Base-by-base conservation (phyloP, 2,329 filamentous ascomycete genomes). In the Penicillium aurantiogriseum region DNA sequence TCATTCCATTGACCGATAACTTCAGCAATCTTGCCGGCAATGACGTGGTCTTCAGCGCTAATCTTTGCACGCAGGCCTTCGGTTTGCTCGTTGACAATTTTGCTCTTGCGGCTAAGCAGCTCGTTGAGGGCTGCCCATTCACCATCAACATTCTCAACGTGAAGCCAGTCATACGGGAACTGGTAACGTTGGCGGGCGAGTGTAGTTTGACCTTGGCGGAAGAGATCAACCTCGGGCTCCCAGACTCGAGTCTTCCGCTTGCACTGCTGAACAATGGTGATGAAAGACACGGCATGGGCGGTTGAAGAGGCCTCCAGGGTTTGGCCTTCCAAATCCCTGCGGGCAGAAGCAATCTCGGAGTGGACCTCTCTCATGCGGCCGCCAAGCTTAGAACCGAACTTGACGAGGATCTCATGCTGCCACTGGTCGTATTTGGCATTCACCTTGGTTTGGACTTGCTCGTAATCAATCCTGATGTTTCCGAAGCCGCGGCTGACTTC, bases 381-480 rank as follows among this genome's bases (percentile, higher is more conserved):
- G 46, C 92, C 91, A 45, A 99, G 88, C 55, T 94, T 91, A 56
- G 85, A 84, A 38, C 92, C 94, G 75, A 99, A 99, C 72, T 96
- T 96, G 66, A 90, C 85, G 38, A 97, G 81, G 54, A 99, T 96
- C 64, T 99, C 94, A 68, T 97, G 91, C 74, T 99, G 94, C 94
- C 95, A 99, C 74, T 97, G 93, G 71, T 99, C 95, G 72, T 99
- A 99, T 74, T 97, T 99, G 67, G 92, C 91, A 69, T 97, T 99
- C 74, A 99, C 94, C 76, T 96, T 97, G 56, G 93, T 91, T 76
- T 99, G 95, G 0, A 99, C 94, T 75, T 99, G 95, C 68, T 97
- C 94, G 70, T 99, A 99, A 73, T 99, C 93, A 69, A 99, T 92
- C 4, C 89, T 91, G 53, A 97, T 87, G 74, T 96, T 93, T 5